phyloP scores from a whole-genome alignment of 2,329 filamentous ascomycete genomes.

The Fusarium paranaense region DNA sequence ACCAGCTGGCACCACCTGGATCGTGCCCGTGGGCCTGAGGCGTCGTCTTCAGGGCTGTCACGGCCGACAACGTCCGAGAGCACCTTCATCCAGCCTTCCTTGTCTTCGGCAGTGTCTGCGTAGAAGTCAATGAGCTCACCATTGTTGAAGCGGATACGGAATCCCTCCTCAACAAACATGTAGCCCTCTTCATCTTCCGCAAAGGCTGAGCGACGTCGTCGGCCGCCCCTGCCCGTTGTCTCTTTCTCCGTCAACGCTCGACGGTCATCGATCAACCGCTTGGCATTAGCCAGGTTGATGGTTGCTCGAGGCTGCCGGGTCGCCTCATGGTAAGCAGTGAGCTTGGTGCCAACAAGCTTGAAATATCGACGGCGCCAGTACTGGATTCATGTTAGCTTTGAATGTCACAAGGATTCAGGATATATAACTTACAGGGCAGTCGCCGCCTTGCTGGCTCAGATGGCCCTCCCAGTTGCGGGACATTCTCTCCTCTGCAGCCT shows the following conservation, averaged over 20 bases:
- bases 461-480: slow-evolving; percentile 86
- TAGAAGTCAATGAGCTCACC: slow-evolving; percentile 99
- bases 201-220: slow-evolving; percentile 91
- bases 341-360: slow-evolving; percentile 88
- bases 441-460: slow-evolving; percentile 95
- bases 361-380: slow-evolving; percentile 99
- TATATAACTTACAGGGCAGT: slow-evolving; percentile 84
- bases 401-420: too few relatives aligned
- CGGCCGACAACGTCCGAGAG: slow-evolving; percentile 78
- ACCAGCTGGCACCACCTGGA: slow-evolving; percentile 77
- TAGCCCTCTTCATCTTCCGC: slow-evolving; percentile 99
- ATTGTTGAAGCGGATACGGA: slow-evolving; percentile 98
- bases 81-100: slow-evolving; percentile 94
- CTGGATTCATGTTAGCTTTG: slow-evolving; percentile 63
- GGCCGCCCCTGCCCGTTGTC: slow-evolving; percentile 79
- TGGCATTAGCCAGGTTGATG: slow-evolving; percentile 94
- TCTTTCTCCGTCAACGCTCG: slow-evolving; percentile 86
- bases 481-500: slow-evolving; percentile 85
- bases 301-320: slow-evolving; percentile 95
- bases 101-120: slow-evolving; percentile 86
- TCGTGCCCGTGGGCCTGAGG: slow-evolving; percentile 55
- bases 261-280: slow-evolving; percentile 93
- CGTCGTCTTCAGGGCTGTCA: slow-evolving; percentile 62
- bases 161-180: slow-evolving; percentile 99
- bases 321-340: slow-evolving; percentile 96